Percentiles rank a stretch among this genome's conserved stretches.
These are phyloP conservation scores for Ceratobasidium sp. DNA, from an alignment of 1,284 basidiomycete species.

Conservation along the genomic window DNA sequence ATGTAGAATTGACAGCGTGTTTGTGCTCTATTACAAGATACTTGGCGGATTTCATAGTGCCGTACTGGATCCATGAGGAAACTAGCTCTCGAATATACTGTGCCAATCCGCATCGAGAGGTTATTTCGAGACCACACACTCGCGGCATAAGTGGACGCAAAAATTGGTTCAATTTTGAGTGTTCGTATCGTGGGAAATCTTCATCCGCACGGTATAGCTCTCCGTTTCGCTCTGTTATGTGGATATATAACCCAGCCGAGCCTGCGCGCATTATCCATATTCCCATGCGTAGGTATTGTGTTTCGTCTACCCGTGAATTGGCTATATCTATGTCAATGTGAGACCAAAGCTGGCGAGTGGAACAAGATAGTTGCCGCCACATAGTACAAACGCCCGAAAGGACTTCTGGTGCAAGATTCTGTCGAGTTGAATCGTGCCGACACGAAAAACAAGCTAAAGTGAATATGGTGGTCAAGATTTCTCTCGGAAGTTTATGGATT, in stretches of 20 bases:
- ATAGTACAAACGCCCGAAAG: neutral
- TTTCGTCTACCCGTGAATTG: neutral
- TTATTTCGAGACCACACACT: neutral
- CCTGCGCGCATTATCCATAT: neutral
- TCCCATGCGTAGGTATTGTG: neutral
- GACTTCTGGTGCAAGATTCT: neutral
- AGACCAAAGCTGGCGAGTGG: neutral
- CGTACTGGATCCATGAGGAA: neutral
- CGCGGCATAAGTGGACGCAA: neutral
- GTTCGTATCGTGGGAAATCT: neutral
- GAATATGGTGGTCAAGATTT: neutral
- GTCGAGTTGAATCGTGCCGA: neutral
- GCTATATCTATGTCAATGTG: neutral
- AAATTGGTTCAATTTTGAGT: neutral
- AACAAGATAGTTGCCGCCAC: neutral
- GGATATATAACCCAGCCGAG: neutral
- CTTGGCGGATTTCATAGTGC: neutral
- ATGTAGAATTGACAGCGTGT: no score
- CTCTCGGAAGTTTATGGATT: neutral
- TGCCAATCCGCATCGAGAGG: neutral
- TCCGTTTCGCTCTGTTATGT: neutral
- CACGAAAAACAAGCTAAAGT: neutral
- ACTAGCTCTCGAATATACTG: neutral
- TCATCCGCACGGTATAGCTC: neutral
- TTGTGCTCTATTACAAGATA: neutral